phyloP scores from a whole-genome alignment of 106 monocot species.

The Agapanthus africanus region DNA sequence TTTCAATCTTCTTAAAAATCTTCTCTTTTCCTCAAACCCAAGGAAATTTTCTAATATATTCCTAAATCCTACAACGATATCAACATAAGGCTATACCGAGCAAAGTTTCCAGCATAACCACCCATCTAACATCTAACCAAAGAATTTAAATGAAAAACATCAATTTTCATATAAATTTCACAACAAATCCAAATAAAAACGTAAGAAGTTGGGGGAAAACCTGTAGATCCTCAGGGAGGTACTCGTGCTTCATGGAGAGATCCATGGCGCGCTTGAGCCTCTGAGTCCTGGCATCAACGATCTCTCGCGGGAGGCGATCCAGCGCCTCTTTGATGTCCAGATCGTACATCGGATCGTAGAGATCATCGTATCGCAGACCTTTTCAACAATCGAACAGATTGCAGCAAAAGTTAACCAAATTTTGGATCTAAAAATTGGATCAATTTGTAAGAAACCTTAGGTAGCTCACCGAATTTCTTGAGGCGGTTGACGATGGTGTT shows the following conservation, averaged over 20 bases:
- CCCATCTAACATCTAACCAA: neutral
- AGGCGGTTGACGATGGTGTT: slow-evolving; percentile 56
- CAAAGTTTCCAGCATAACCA: no score
- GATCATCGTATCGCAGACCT: slow-evolving; percentile 81
- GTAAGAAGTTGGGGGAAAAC: neutral
- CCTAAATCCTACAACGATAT: no score
- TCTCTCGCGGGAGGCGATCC: slow-evolving; percentile 59
- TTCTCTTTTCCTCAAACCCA: no score
- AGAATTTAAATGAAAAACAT: neutral
- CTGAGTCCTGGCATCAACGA: slow-evolving; percentile 83
- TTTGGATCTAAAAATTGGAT: neutral
- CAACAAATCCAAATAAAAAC: neutral
- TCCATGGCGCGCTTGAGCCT: slow-evolving; percentile 89
- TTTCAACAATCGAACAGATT: no score
- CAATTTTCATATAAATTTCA: neutral
- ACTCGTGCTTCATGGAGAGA: slow-evolving; percentile 94
- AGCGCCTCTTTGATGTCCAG: slow-evolving; percentile 93
- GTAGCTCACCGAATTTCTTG: slow-evolving; percentile 44
- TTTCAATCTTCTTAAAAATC: no score
- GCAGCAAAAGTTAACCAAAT: neutral
- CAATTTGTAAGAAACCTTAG: neutral
- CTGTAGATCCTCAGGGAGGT: slow-evolving; percentile 63
- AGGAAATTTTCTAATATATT: no score
- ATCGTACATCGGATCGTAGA: slow-evolving; percentile 72
- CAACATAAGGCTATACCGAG: no score